A percentile compares a stretch with the other conserved stretches of the same genome.
phyloP scores from a whole-genome alignment of 2,329 filamentous ascomycete genomes.

The Zymoseptoria crescenta region DNA sequence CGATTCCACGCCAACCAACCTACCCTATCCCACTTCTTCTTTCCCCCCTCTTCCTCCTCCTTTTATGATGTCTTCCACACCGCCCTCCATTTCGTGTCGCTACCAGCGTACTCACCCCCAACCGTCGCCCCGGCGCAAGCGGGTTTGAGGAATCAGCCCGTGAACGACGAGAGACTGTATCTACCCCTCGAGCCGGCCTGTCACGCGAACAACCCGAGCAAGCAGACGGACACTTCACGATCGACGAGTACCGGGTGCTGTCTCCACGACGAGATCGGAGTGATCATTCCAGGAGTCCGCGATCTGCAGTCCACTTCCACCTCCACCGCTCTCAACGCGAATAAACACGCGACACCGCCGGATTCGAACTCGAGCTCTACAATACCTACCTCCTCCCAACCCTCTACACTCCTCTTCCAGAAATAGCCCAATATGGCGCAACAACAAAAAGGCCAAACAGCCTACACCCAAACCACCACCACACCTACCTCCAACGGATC shows the following conservation, averaged over 20 bases:
- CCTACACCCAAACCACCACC: not conserved
- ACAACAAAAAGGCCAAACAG: slow-evolving; percentile 31
- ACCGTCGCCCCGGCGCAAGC: slow-evolving; percentile 38
- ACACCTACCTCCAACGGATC: not conserved
- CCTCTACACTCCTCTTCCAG: slow-evolving; percentile 16
- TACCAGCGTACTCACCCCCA: slow-evolving; percentile 32
- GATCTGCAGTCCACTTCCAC: not conserved
- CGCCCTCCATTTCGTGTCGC: slow-evolving; percentile 28
- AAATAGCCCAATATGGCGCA: slow-evolving; percentile 35
- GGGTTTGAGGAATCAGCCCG: slow-evolving; percentile 37
- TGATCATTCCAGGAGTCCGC: not conserved
- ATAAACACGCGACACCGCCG: not conserved
- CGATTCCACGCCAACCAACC: not conserved
- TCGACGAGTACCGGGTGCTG: not conserved
- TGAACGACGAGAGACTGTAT: not conserved
- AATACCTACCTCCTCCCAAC: slow-evolving; percentile 6
- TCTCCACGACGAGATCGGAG: not conserved
- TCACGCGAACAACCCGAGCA: not conserved
- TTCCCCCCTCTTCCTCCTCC: slow-evolving; percentile 10
- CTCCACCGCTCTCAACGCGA: not conserved
- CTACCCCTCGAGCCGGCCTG: not conserved
- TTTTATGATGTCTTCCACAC: slow-evolving; percentile 22
- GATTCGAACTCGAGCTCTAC: not conserved
- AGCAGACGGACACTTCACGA: not conserved
- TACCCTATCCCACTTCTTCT: slow-evolving; percentile 1